Conservation (phyloP, 2,329 filamentous ascomycete species). For the Pleomassaria siparia region DNA sequence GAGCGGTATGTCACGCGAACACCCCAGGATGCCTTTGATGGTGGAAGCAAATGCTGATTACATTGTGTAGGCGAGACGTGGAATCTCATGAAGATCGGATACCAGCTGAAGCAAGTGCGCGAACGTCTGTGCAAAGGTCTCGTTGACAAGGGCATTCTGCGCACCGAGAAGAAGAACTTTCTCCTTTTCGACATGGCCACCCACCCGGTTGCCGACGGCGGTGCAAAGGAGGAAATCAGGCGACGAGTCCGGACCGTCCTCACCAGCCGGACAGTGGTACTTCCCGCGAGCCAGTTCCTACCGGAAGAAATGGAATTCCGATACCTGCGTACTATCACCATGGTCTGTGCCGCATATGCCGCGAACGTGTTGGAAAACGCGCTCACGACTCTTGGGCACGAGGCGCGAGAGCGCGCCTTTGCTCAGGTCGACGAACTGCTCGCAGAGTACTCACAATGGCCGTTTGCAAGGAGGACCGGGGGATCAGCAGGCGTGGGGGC, state of each 20-base stretch:
- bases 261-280: slow-evolving; percentile 89
- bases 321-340: slow-evolving; percentile 85
- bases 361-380: slow-evolving; percentile 98
- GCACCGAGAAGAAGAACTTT: slow-evolving; percentile 99
- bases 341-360: slow-evolving; percentile 98
- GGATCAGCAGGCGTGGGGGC: slow-evolving; percentile 84
- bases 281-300: slow-evolving; percentile 82
- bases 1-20: slow-evolving; percentile 70
- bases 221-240: slow-evolving; percentile 96
- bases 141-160: slow-evolving; percentile 97
- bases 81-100: slow-evolving; percentile 99
- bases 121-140: slow-evolving; percentile 96
- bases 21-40: slow-evolving; percentile 5
- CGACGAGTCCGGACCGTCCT: slow-evolving; percentile 89
- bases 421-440: slow-evolving; percentile 95
- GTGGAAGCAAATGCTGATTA: slow-evolving; percentile 19
- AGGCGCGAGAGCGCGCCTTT: slow-evolving; percentile 91
- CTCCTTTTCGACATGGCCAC: slow-evolving; percentile 99
- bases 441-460: slow-evolving; percentile 96
- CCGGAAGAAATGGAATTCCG: slow-evolving; percentile 94
- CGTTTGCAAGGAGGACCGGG: slow-evolving; percentile 78
- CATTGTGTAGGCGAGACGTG: slow-evolving; percentile 81
- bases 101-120: slow-evolving; percentile 98
- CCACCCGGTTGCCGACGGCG: slow-evolving; percentile 92
- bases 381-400: slow-evolving; percentile 89